Conservation (phyloP, 257 asterid genomes). For the Gynochthodes officinalis region DNA sequence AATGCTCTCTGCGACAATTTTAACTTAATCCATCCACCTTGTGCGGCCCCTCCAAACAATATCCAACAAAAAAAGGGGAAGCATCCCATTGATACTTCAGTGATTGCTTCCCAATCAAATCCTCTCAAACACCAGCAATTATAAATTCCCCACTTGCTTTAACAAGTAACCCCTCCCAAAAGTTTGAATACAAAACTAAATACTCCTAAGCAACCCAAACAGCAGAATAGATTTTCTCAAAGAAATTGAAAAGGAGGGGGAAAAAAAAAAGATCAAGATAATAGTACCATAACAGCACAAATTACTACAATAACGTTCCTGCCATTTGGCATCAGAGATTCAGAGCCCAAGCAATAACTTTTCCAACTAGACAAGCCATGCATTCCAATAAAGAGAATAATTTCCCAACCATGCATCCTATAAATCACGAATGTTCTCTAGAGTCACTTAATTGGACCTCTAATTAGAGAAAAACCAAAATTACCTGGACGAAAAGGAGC, state of each 20-base stretch:
- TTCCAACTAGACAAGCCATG: not conserved
- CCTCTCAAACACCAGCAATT: not conserved
- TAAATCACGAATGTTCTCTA: not conserved
- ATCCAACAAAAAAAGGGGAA: not conserved
- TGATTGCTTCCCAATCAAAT: not conserved
- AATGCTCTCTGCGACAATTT: not conserved
- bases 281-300: not conserved
- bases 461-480: not conserved
- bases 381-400: not conserved
- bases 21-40: not conserved
- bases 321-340: not conserved
- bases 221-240: not conserved
- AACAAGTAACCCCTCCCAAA: not conserved
- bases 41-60: not conserved
- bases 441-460: not conserved
- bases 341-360: not conserved
- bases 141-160: not conserved
- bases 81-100: not conserved
- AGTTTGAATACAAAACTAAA: not conserved
- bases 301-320: too few relatives aligned
- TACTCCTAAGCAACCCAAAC: not conserved
- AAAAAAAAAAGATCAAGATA: not conserved
- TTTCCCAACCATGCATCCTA: not conserved
- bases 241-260: too few relatives aligned
- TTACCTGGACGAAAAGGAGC: conserved; percentile 25